Evolutionary conservation across 2,329 filamentous ascomycete genomes (phyloP), one percentile per base, ranked within the genome.

Genomic region (Ophiobolus disseminans): DNA sequence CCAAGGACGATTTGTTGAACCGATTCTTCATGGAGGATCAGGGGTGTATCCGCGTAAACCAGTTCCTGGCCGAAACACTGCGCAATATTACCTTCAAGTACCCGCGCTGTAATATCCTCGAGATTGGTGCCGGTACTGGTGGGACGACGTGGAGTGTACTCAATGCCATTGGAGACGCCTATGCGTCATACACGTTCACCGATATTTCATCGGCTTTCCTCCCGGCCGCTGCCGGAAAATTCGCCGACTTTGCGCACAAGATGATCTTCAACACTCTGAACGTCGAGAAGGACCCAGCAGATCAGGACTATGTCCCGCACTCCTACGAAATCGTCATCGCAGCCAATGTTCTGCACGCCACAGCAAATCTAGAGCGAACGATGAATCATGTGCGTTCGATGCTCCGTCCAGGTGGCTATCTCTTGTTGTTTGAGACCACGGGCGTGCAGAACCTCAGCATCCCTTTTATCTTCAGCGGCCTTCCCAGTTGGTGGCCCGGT

Each of bases 401-500:
- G 1, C 50, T 69, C 1, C 59, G 50, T 16, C 76, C 78, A 0
- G 76, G 74, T 1, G 80, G 79, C 0, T 72, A 76, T 19, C 57
- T 82, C 0, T 22, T 81, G 54, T 68, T 48, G 55, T 66, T 65
- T 2, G 53, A 65, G 6, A 52, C 28, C 2, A 34, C 37, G 1
- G 49, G 57, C 3, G 32, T 39, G 2, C 50, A 48, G 8, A 38
- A 39, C 3, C 20, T 42, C 10, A 31, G 34, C 3, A 35, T 26
- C 7, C 23, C 23, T 19, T 35, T 72, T 43, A 60, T 70, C 2
- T 68, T 76, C n/a, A 72, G 71, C 1, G 49, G 60, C 2, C 50
- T 77, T 1, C 63, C 73, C 4, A 74, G 74, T 1, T 78, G 75
- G 75, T 78, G 75, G 75, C 32, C 63, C 1, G 54, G 57, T 21